Evolutionary conservation across 140 eudicot species (phyloP).

Genomic region (Oenanthe javanica): DNA sequence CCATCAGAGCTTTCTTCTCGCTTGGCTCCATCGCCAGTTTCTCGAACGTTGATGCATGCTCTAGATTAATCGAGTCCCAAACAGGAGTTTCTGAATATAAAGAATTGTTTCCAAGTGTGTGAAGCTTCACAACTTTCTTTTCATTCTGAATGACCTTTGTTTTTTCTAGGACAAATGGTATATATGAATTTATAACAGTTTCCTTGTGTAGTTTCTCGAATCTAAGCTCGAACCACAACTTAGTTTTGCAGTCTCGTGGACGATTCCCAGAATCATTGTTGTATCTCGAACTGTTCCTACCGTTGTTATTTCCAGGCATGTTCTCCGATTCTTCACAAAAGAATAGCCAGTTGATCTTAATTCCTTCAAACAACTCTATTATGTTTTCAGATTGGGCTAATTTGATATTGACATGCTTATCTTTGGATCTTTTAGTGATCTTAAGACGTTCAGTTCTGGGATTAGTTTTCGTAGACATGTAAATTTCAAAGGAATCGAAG

Average conservation of each 20-base stretch:
- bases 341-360: constrained; percentile 25
- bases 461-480: constrained; percentile 31
- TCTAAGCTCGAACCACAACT: constrained; percentile 25
- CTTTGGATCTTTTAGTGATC: constrained; percentile 33
- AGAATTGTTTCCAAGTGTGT: constrained; percentile 17
- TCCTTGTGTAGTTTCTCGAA: constrained; percentile 30
- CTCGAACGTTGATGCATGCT: constrained; percentile 45
- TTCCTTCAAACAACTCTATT: constrained; percentile 23
- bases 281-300: background rate
- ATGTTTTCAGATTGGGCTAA: constrained; percentile 30
- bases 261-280: constrained; percentile 15
- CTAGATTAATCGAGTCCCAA: constrained; percentile 33
- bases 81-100: background rate
- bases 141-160: constrained; percentile 24
- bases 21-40: constrained; percentile 41
- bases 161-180: constrained; percentile 18
- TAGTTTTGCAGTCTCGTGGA: constrained; percentile 8
- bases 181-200: constrained; percentile 17
- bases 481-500: constrained; percentile 34
- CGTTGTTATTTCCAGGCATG: background rate
- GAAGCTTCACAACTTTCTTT: constrained; percentile 36
- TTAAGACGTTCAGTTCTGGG: constrained; percentile 30
- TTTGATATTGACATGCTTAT: constrained; percentile 17
- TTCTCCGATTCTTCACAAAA: constrained; percentile 14
- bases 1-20: constrained; percentile 31